phyloP scores from a whole-genome alignment of 371 early-diverging fungal genomes.

The Lichtheimia ornata region DNA sequence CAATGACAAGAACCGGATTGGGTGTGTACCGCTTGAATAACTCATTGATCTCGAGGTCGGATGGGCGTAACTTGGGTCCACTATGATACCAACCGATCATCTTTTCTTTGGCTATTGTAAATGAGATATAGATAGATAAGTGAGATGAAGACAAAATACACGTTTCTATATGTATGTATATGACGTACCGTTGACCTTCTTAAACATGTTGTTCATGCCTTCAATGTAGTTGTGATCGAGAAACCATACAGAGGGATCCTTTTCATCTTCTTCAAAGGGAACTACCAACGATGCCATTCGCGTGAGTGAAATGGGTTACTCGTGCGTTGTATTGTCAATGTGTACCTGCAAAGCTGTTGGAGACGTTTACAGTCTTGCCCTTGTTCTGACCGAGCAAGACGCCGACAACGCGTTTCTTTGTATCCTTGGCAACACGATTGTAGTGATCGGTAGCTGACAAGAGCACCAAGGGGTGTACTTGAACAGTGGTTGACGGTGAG shows the following conservation, averaged over 20 bases:
- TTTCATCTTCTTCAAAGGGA: slow-evolving; percentile 99
- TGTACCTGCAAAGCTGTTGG: slow-evolving; percentile 98
- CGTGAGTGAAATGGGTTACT: background rate
- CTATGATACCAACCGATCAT: slow-evolving; percentile 99
- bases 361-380: slow-evolving; percentile 92
- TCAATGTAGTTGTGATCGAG: slow-evolving; percentile 99
- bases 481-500: slow-evolving; percentile 60
- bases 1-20: slow-evolving; percentile 94
- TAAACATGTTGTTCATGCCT: slow-evolving; percentile 99
- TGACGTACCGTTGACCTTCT: slow-evolving; percentile 94
- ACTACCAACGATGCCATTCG: slow-evolving; percentile 53
- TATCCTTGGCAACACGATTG: slow-evolving; percentile 94
- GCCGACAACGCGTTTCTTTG: slow-evolving; percentile 98
- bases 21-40: slow-evolving; percentile 93
- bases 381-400: slow-evolving; percentile 97
- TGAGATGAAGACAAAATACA: background rate
- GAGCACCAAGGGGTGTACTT: slow-evolving; percentile 98
- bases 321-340: background rate
- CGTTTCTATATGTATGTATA: too few relatives aligned
- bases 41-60: slow-evolving; percentile 99
- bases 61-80: slow-evolving; percentile 96
- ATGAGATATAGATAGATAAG: background rate
- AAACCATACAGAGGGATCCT: slow-evolving; percentile 97
- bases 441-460: slow-evolving; percentile 99
- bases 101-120: slow-evolving; percentile 85